Conservation (phyloP, 148 eudicot species). For the Camellia granthamiana region DNA sequence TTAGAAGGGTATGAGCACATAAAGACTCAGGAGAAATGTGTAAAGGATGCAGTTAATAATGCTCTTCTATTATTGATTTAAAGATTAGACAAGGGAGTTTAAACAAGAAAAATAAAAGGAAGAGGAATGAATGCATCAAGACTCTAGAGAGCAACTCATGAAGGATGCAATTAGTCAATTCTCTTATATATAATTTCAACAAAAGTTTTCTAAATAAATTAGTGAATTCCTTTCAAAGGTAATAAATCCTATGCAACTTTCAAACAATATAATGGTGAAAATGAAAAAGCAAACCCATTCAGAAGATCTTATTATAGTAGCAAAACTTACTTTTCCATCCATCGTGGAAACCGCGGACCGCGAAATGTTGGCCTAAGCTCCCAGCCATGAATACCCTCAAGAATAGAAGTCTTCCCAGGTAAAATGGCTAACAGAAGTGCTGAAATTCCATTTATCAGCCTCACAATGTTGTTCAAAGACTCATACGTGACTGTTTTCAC, state of each 20-base stretch:
- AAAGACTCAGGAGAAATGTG: neutral
- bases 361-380: conserved; percentile 91
- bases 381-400: conserved; percentile 99
- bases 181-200: no score
- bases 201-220: neutral
- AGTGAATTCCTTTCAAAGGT: neutral
- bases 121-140: neutral
- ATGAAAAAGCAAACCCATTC: neutral
- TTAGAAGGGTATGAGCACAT: neutral
- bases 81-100: neutral
- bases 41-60: conserved; percentile 1
- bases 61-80: neutral
- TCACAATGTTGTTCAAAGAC: conserved; percentile 69
- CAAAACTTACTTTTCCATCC: conserved; percentile 94
- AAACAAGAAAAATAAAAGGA: neutral
- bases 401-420: conserved; percentile 86
- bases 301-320: conserved; percentile 4
- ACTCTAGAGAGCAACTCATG: neutral
- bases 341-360: conserved; percentile 91
- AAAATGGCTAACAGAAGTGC: conserved; percentile 76
- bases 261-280: neutral
- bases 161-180: neutral
- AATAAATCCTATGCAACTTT: neutral
- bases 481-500: conserved; percentile 91
- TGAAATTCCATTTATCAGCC: conserved; percentile 87